A percentile compares a stretch with the other conserved stretches of the same genome.
phyloP scores from a whole-genome alignment of 1,139 yeast species.

The Suhomyces bolitotheri region DNA sequence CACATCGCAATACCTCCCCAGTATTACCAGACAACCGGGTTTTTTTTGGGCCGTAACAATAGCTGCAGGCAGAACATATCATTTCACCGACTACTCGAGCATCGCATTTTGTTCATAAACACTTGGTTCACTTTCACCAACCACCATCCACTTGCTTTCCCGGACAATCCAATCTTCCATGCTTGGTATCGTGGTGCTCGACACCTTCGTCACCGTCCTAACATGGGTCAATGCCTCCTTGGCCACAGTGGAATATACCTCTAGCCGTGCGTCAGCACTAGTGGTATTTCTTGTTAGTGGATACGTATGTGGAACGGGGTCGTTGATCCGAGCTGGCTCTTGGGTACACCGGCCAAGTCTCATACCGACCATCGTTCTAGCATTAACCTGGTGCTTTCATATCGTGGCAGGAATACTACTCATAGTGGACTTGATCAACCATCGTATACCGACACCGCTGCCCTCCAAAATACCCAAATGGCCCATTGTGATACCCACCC shows the following conservation, averaged over 20 bases:
- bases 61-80: no score
- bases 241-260: slow-evolving; percentile 6
- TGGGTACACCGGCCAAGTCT: no score
- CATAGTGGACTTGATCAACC: slow-evolving; percentile 17
- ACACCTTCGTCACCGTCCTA: slow-evolving; percentile 6
- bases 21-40: no score
- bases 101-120: no score
- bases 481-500: slow-evolving; percentile 12
- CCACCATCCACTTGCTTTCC: no score
- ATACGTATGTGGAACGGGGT: slow-evolving; percentile 5
- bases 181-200: slow-evolving; percentile 3
- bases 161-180: slow-evolving; percentile 1
- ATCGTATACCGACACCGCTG: slow-evolving; percentile 1
- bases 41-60: no score
- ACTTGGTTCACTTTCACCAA: no score
- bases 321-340: no score
- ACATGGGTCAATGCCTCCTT: slow-evolving; percentile 6
- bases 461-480: slow-evolving; percentile 8
- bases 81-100: no score
- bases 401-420: slow-evolving; percentile 24
- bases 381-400: no score
- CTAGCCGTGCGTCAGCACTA: slow-evolving; percentile 2
- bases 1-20: no score
- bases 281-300: slow-evolving; percentile 10
- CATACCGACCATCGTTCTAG: no score